Conservation (phyloP, 108 stramenopile genomes). For the Stephanodiscus triporus region DNA sequence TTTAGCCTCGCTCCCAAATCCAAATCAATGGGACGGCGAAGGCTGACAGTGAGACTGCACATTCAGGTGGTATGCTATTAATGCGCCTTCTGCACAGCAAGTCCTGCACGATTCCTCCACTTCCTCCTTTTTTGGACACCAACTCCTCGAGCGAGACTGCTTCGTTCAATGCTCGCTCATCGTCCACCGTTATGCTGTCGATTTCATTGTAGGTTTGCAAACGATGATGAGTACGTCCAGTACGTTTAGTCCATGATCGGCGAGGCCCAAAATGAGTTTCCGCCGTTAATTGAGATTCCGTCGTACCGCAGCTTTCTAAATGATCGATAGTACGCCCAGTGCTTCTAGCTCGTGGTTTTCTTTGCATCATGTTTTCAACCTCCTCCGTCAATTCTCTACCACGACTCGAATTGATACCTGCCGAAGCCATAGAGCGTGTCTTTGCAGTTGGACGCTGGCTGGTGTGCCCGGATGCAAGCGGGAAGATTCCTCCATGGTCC, state of each 20-base stretch:
- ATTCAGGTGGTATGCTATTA: no score
- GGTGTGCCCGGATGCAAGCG: constrained; percentile 5
- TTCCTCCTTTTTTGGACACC: no score
- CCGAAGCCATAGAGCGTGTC: not conserved
- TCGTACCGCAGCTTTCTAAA: not conserved
- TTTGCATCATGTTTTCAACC: constrained; percentile 9
- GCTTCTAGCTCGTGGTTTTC: constrained; percentile 11
- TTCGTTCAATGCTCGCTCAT: no score
- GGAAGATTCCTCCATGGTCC: not conserved
- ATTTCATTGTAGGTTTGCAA: not conserved
- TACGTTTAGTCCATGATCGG: not conserved
- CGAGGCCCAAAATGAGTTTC: not conserved
- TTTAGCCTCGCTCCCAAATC: no score
- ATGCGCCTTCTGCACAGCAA: no score
- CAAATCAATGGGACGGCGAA: no score
- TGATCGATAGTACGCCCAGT: constrained; percentile 11
- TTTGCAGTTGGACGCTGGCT: not conserved
- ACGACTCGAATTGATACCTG: constrained; percentile 2
- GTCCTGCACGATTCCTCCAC: no score
- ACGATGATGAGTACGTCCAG: not conserved
- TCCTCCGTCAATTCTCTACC: constrained; percentile 13
- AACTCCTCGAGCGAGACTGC: no score
- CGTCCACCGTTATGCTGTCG: not conserved
- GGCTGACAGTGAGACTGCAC: no score
- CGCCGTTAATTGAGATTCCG: not conserved